phyloP scores from a whole-genome alignment of 1,284 basidiomycete genomes.

The Meira nashicola region DNA sequence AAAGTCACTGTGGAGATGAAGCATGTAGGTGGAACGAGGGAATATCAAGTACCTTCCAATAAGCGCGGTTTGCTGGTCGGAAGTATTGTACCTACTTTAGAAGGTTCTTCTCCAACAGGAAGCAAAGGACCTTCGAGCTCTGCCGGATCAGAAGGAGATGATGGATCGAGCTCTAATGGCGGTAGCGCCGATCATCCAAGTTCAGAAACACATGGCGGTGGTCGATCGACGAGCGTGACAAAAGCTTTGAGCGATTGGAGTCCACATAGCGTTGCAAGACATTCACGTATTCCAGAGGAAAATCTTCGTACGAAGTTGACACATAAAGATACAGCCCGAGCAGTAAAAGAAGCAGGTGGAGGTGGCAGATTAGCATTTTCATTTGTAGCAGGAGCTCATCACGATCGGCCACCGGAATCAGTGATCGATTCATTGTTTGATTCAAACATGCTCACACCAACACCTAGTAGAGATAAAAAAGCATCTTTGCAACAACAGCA shows the following conservation, averaged over 20 bases:
- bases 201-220: neutral
- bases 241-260: constrained; percentile 16
- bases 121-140: neutral
- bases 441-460: constrained; percentile 13
- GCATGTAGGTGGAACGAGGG: constrained; percentile 61
- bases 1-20: constrained; percentile 64
- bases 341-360: constrained; percentile 12
- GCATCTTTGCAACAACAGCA: neutral
- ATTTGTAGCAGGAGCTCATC: constrained; percentile 20
- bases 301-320: constrained; percentile 19
- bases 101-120: constrained; percentile 1
- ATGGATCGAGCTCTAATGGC: constrained; percentile 3
- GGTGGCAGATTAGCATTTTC: constrained; percentile 11
- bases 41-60: constrained; percentile 59
- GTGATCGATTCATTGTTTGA: constrained; percentile 36
- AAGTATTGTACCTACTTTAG: constrained; percentile 14
- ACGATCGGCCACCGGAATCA: constrained; percentile 30
- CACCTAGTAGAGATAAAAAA: constrained; percentile 9
- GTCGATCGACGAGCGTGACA: neutral
- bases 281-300: constrained; percentile 23
- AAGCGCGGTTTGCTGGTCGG: constrained; percentile 33
- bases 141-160: neutral
- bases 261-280: constrained; percentile 22
- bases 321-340: constrained; percentile 8
- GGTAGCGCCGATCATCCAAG: neutral